Percentiles rank a stretch among this genome's conserved stretches.
phyloP scores from a whole-genome alignment of 257 asterid genomes.

The Sherardia arvensis region DNA sequence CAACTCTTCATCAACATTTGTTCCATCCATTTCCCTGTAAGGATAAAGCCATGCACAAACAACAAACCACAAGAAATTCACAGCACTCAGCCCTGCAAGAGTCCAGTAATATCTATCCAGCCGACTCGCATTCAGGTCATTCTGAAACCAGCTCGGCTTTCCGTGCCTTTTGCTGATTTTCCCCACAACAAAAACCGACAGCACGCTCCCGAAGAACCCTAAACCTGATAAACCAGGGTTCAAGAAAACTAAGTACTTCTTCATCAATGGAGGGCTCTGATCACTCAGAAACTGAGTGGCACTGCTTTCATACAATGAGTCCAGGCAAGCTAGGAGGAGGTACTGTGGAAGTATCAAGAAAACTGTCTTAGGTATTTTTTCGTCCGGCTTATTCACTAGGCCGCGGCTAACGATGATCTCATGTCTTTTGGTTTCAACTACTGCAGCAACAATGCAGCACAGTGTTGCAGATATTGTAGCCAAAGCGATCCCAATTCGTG shows the following conservation, averaged over 20 bases:
- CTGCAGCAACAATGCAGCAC: constrained; percentile 48
- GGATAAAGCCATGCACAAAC: neutral
- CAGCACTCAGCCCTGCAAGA: constrained; percentile 33
- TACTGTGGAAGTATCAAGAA: constrained; percentile 47
- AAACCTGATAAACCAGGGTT: neutral
- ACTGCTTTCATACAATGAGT: constrained; percentile 23
- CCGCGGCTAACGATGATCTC: constrained; percentile 18
- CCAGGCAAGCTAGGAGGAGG: constrained; percentile 35
- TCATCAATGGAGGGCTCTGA: constrained; percentile 27
- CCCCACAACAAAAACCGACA: constrained; percentile 37
- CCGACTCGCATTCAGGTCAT: constrained; percentile 41
- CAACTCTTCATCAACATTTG: neutral
- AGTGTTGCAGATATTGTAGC: constrained; percentile 35
- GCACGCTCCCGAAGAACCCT: constrained; percentile 19
- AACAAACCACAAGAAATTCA: constrained; percentile 20
- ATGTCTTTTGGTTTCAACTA: constrained; percentile 34
- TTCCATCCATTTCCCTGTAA: neutral
- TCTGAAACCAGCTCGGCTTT: constrained; percentile 40
- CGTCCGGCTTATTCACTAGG: constrained; percentile 25
- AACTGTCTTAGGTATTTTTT: constrained; percentile 27
- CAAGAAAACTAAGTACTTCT: constrained; percentile 9
- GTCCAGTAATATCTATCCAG: constrained; percentile 53
- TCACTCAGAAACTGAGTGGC: constrained; percentile 15
- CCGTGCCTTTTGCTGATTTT: constrained; percentile 36
- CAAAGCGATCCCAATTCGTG: constrained; percentile 31